A percentile compares a stretch with the other conserved stretches of the same genome.
Evolutionary conservation across 192 early-diverging fungal species (phyloP).

Genomic region (Gryganskiella cystojenkinii): DNA sequence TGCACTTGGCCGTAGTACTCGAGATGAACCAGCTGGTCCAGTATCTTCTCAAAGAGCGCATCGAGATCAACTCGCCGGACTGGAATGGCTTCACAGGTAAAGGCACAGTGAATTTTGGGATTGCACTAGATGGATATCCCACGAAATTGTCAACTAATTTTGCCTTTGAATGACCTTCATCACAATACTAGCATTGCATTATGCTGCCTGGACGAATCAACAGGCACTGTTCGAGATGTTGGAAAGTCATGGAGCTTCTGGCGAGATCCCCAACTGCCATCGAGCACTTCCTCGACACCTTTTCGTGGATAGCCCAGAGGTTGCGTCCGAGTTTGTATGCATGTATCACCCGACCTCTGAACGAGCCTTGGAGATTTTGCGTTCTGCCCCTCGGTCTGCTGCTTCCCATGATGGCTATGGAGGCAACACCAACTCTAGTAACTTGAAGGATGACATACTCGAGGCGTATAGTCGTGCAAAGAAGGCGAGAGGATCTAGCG

Average conservation of each 20-base stretch:
- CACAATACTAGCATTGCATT: conserved; percentile 32
- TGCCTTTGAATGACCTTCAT: neutral
- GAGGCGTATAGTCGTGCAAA: conserved; percentile 40
- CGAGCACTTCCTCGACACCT: conserved; percentile 33
- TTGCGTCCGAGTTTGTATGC: conserved; percentile 3
- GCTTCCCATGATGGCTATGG: conserved; percentile 9
- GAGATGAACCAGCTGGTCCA: conserved; percentile 41
- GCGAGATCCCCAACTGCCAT: conserved; percentile 24
- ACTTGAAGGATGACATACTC: conserved; percentile 43
- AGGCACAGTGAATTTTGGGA: neutral
- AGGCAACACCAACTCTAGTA: neutral
- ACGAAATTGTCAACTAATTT: neutral
- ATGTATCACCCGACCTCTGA: conserved; percentile 32
- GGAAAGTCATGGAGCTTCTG: conserved; percentile 32
- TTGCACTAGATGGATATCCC: too few species aligned
- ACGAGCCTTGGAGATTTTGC: conserved; percentile 5
- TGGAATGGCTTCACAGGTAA: conserved; percentile 53
- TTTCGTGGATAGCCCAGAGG: conserved; percentile 17
- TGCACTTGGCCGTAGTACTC: conserved; percentile 39
- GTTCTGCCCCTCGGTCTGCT: neutral
- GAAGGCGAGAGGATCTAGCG: conserved; percentile 15
- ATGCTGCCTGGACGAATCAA: conserved; percentile 45
- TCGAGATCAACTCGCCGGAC: conserved; percentile 48
- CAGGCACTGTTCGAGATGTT: conserved; percentile 14
- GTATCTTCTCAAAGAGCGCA: conserved; percentile 36